Evolutionary conservation across 768 basidiomycete species (phyloP).

Genomic region (Pulveroboletus sp.): DNA sequence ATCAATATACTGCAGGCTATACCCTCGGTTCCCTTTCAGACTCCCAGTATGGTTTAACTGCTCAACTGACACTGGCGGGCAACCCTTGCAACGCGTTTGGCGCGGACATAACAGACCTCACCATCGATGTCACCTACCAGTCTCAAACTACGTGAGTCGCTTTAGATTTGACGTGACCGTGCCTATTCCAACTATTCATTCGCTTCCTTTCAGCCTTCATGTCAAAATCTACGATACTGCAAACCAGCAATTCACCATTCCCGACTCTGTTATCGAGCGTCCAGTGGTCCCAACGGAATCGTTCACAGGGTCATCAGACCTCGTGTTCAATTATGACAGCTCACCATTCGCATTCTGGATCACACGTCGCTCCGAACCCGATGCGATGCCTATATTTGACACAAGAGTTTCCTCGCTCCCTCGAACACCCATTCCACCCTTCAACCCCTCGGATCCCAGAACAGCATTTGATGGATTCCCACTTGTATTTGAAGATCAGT

Average conservation of each 20-base stretch:
- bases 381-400: slow-evolving; percentile 35
- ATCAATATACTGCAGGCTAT: slow-evolving; percentile 47
- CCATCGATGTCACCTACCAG: slow-evolving; percentile 68
- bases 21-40: slow-evolving; percentile 43
- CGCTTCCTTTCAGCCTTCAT: slow-evolving; percentile 52
- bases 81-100: slow-evolving; percentile 65
- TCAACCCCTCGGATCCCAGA: slow-evolving; percentile 47
- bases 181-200: neutral
- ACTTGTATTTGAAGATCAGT: slow-evolving; percentile 78
- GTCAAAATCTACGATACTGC: slow-evolving; percentile 66
- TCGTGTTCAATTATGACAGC: slow-evolving; percentile 64
- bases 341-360: slow-evolving; percentile 81
- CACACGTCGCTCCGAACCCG: slow-evolving; percentile 59
- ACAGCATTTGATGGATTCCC: slow-evolving; percentile 63
- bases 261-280: slow-evolving; percentile 48
- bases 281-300: slow-evolving; percentile 37
- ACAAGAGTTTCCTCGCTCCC: slow-evolving; percentile 65
- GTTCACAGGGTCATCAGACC: slow-evolving; percentile 47
- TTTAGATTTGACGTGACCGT: too few relatives aligned
- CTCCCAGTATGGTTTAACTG: slow-evolving; percentile 49
- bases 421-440: slow-evolving; percentile 53
- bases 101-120: slow-evolving; percentile 52
- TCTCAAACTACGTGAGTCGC: slow-evolving; percentile 44
- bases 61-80: slow-evolving; percentile 53
- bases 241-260: slow-evolving; percentile 64